A percentile compares a stretch with the other conserved stretches of the same genome.
phyloP scores from a whole-genome alignment of 176 grass and related monocot genomes.

The Carex kokanica region DNA sequence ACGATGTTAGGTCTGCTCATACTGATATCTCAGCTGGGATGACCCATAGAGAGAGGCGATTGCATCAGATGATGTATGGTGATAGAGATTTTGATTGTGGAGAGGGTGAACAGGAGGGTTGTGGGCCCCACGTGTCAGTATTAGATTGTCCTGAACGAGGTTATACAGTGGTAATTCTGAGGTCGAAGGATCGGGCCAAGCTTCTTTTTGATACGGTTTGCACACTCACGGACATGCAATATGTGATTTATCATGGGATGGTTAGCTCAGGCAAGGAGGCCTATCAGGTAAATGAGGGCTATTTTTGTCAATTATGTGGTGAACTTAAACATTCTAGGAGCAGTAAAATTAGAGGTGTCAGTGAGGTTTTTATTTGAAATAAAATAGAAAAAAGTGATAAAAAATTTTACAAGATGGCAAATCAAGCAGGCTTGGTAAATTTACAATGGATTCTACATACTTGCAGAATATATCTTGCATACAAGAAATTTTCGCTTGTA shows the following conservation, averaged over 20 bases:
- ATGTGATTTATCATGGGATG: slow-evolving; percentile 73
- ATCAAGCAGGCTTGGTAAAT: background rate
- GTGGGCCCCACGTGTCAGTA: slow-evolving; percentile 49
- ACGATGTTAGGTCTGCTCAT: slow-evolving; percentile 9
- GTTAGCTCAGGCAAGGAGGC: slow-evolving; percentile 43
- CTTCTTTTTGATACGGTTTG: slow-evolving; percentile 90
- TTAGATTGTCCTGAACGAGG: slow-evolving; percentile 54
- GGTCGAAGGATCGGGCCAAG: slow-evolving; percentile 65
- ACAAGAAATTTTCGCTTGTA: background rate
- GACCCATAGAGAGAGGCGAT: slow-evolving; percentile 62
- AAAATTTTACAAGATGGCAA: background rate
- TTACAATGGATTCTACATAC: background rate
- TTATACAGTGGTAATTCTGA: slow-evolving; percentile 64
- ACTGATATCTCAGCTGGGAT: slow-evolving; percentile 13
- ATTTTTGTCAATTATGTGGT: background rate
- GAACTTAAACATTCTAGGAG: background rate
- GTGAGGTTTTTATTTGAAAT: background rate
- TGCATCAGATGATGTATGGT: slow-evolving; percentile 90
- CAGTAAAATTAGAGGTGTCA: background rate
- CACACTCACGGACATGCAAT: slow-evolving; percentile 87
- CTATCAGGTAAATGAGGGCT: slow-evolving; percentile 45
- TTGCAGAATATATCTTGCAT: background rate
- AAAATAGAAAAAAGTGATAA: background rate
- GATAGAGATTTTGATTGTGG: slow-evolving; percentile 36
- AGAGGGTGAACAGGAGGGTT: background rate